Evolutionary conservation across 2,329 filamentous ascomycete species (phyloP).

Genomic region (Scedosporium apiospermum): DNA sequence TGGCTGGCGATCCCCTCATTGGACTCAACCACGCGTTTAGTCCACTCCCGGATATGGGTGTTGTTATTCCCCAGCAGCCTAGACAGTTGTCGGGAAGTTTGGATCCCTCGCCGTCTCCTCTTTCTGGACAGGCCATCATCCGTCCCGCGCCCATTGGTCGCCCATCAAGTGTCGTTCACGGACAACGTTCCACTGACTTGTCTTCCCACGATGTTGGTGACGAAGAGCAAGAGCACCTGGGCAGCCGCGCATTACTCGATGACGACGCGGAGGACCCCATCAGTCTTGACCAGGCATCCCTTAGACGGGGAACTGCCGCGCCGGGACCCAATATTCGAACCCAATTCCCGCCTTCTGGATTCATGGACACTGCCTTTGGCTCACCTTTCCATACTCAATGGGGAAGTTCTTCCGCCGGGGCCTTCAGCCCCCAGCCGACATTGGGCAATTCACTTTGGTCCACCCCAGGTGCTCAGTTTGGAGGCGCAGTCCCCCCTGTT

Average conservation of each 20-base stretch:
- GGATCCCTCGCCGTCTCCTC: slow-evolving; percentile 4
- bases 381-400: slow-evolving; percentile 27
- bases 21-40: slow-evolving; percentile 1
- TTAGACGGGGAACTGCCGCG: slow-evolving; percentile 17
- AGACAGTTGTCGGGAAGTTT: slow-evolving; percentile 8
- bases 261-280: slow-evolving; percentile 40
- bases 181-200: slow-evolving; percentile 33
- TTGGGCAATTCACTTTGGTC: slow-evolving; percentile 32
- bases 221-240: slow-evolving; percentile 71
- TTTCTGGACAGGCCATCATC: slow-evolving; percentile 1
- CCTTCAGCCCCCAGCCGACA: slow-evolving; percentile 36
- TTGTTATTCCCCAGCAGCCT: not conserved
- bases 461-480: slow-evolving; percentile 19
- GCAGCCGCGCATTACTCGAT: slow-evolving; percentile 79
- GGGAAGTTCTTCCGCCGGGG: slow-evolving; percentile 23
- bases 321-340: slow-evolving; percentile 37
- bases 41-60: not conserved
- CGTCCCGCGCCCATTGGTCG: slow-evolving; percentile 75
- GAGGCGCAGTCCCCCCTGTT: slow-evolving; percentile 23
- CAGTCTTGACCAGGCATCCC: not conserved
- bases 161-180: slow-evolving; percentile 62
- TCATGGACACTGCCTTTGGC: slow-evolving; percentile 31
- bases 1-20: not conserved
- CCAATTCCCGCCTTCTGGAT: slow-evolving; percentile 13
- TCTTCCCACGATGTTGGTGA: slow-evolving; percentile 32